Conservation (phyloP, 1,284 basidiomycete species). For the Lentinus polychrous region DNA sequence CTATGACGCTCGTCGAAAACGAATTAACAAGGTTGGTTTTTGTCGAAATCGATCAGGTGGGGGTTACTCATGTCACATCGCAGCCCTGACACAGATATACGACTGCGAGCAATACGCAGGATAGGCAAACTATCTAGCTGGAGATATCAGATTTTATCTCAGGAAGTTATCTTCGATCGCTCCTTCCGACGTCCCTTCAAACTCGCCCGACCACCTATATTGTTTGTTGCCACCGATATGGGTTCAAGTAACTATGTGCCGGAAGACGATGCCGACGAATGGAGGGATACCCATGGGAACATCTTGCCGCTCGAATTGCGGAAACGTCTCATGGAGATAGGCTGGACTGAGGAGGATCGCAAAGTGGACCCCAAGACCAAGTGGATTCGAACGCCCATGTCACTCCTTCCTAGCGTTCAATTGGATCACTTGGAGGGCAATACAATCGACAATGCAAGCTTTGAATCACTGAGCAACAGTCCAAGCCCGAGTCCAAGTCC, state of each 20-base stretch:
- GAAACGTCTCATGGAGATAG: slow-evolving; percentile 60
- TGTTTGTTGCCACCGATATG: slow-evolving; percentile 66
- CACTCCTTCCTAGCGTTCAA: slow-evolving; percentile 49
- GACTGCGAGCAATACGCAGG: slow-evolving; percentile 43
- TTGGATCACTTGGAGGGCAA: slow-evolving; percentile 42
- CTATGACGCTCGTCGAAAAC: slow-evolving; percentile 42
- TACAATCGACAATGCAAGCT: slow-evolving; percentile 12
- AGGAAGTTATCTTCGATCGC: slow-evolving; percentile 52
- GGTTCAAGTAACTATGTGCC: slow-evolving; percentile 51
- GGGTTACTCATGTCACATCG: background rate
- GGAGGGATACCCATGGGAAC: slow-evolving; percentile 36
- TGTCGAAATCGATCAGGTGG: too few species aligned
- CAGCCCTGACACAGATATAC: slow-evolving; percentile 41
- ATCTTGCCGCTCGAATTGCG: slow-evolving; percentile 53
- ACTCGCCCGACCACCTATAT: slow-evolving; percentile 52
- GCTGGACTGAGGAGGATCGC: slow-evolving; percentile 57
- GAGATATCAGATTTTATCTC: slow-evolving; percentile 59
- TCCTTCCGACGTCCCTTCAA: slow-evolving; percentile 58
- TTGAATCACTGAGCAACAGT: slow-evolving; percentile 21
- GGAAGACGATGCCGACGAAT: slow-evolving; percentile 45
- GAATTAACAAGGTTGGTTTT: slow-evolving; percentile 47
- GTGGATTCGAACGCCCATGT: slow-evolving; percentile 56
- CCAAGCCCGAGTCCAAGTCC: slow-evolving; percentile 30
- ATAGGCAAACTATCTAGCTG: slow-evolving; percentile 51
- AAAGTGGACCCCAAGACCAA: slow-evolving; percentile 48